Evolutionary conservation across 176 grass and related monocot species (phyloP).

Genomic region (Triticum dicoccoides): DNA sequence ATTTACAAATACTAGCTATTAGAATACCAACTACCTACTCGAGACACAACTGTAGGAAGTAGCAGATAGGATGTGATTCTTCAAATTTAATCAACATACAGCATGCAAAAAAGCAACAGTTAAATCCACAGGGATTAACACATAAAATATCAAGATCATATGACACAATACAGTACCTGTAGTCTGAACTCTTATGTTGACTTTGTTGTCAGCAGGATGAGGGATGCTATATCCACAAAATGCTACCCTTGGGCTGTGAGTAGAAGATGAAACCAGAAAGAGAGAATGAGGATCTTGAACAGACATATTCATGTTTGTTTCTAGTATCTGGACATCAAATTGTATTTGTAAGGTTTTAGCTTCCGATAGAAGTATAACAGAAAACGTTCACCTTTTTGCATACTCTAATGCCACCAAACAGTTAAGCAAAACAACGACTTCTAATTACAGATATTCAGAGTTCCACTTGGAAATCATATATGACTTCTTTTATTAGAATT

Average conservation of each 20-base stretch:
- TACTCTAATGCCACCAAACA: neutral
- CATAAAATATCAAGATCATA: neutral
- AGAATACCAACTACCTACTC: constrained; percentile 1
- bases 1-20: neutral
- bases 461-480: neutral
- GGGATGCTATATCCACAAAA: constrained; percentile 91
- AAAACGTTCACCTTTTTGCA: neutral
- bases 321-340: neutral
- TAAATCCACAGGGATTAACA: neutral
- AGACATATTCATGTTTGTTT: neutral
- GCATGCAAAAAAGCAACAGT: neutral
- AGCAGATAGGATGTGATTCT: neutral
- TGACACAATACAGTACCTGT: constrained; percentile 45
- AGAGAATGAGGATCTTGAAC: constrained; percentile 4
- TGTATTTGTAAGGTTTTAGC: neutral
- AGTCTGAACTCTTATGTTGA: constrained; percentile 85
- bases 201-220: constrained; percentile 83
- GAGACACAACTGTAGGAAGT: neutral
- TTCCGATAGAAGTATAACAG: neutral
- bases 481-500: neutral
- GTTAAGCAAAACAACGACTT: neutral
- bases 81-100: constrained; percentile 7
- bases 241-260: constrained; percentile 72
- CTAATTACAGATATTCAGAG: neutral
- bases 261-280: neutral